Conservation (phyloP, 352 stramenopile species). For the Pythium dissotocum region DNA sequence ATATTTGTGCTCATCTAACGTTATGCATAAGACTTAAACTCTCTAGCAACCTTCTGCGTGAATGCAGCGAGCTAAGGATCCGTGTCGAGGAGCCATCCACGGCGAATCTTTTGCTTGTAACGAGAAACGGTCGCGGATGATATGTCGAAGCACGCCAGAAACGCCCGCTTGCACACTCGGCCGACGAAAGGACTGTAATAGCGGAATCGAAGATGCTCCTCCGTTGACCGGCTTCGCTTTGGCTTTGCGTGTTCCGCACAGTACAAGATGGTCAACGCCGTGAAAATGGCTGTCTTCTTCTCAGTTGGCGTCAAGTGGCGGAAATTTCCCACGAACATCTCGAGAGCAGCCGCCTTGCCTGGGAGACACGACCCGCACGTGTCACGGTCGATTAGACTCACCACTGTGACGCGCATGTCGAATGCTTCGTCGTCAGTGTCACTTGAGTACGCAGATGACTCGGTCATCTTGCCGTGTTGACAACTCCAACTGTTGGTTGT, state of each 20-base stretch:
- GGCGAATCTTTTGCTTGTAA: background rate
- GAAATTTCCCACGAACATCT: background rate
- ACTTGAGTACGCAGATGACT: background rate
- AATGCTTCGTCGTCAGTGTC: background rate
- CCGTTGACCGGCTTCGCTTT: background rate
- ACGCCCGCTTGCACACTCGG: conserved; percentile 1
- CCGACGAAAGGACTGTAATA: conserved; percentile 4
- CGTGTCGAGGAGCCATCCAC: background rate
- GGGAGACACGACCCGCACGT: background rate
- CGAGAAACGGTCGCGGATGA: background rate
- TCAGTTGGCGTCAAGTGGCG: background rate
- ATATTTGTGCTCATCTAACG: too few relatives aligned
- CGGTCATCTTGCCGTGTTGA: background rate
- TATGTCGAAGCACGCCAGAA: background rate
- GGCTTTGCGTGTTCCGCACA: background rate
- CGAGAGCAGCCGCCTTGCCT: background rate
- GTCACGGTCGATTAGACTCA: background rate
- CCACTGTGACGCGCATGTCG: background rate
- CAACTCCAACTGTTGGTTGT: background rate
- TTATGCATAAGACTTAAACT: too few relatives aligned
- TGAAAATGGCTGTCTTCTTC: background rate
- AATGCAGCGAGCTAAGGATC: too few relatives aligned
- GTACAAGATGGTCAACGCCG: background rate
- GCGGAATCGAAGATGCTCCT: background rate
- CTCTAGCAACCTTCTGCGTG: too few relatives aligned